Conservation (phyloP, 1,139 yeast species). For the Kurtzmaniella natalensis region DNA sequence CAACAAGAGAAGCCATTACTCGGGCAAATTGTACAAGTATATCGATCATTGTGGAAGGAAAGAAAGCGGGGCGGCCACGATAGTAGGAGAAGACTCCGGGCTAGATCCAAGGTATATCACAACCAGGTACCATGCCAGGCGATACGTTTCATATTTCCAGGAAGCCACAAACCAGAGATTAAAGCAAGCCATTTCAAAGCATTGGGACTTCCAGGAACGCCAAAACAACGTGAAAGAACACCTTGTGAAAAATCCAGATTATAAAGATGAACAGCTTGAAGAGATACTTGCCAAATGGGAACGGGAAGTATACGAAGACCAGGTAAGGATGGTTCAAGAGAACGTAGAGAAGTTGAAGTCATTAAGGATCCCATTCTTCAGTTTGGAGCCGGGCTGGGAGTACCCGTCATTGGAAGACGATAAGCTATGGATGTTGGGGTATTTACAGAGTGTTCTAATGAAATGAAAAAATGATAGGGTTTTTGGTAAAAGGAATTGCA, state of each 20-base stretch:
- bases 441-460: too few relatives aligned
- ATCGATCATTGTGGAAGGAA: conserved; percentile 10
- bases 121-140: conserved; percentile 18
- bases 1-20: conserved; percentile 16
- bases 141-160: conserved; percentile 13
- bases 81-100: not conserved
- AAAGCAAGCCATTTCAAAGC: conserved; percentile 12
- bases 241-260: conserved; percentile 9
- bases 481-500: too few relatives aligned
- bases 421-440: conserved; percentile 18
- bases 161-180: conserved; percentile 5
- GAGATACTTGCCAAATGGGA: conserved; percentile 16
- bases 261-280: conserved; percentile 8
- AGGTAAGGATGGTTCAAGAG: conserved; percentile 25
- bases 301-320: conserved; percentile 13
- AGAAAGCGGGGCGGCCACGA: not conserved
- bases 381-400: conserved; percentile 14
- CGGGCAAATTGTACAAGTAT: conserved; percentile 16
- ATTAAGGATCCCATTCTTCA: conserved; percentile 24
- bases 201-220: conserved; percentile 14
- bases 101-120: conserved; percentile 17
- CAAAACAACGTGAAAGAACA: conserved; percentile 13
- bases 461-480: too few relatives aligned
- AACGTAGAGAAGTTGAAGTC: conserved; percentile 13
- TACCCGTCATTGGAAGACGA: conserved; percentile 24